Percentiles rank a stretch among this genome's conserved stretches.
Conservation (phyloP, 2,329 filamentous ascomycete genomes). For the Stemphylium beticola region DNA sequence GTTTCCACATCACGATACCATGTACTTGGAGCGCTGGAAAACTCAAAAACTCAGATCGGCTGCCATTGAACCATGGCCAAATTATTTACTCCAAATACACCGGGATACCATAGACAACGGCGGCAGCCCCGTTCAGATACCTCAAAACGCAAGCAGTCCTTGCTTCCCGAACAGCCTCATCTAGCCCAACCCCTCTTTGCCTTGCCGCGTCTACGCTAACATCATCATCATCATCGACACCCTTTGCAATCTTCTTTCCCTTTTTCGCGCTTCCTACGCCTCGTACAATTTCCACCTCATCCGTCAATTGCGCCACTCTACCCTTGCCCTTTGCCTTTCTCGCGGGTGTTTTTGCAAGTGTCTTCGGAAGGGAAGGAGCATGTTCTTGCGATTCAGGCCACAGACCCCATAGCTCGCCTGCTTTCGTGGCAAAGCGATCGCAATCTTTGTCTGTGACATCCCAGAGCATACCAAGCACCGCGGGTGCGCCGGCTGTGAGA, state of each 20-base stretch:
- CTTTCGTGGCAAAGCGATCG: constrained; percentile 81
- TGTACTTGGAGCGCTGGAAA: neutral
- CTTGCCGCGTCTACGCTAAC: constrained; percentile 18
- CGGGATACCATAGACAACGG: constrained; percentile 93
- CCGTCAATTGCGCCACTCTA: constrained; percentile 31
- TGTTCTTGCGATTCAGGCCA: constrained; percentile 54
- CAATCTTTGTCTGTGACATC: constrained; percentile 98
- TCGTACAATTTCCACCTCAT: constrained; percentile 35
- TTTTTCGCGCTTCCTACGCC: constrained; percentile 23
- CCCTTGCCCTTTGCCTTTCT: constrained; percentile 43
- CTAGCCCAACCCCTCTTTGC: constrained; percentile 57
- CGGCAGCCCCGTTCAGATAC: constrained; percentile 92
- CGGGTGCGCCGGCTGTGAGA: constrained; percentile 79
- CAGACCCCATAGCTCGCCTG: constrained; percentile 88
- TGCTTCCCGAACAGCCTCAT: constrained; percentile 80
- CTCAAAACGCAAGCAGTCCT: constrained; percentile 81
- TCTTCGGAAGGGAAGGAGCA: constrained; percentile 27
- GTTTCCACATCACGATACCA: neutral
- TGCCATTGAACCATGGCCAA: neutral
- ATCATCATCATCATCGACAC: constrained; percentile 35
- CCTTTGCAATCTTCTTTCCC: constrained; percentile 34
- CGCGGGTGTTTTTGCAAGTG: constrained; percentile 25
- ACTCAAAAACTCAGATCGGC: neutral
- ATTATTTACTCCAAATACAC: constrained; percentile 69
- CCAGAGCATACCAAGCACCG: constrained; percentile 92